Evolutionary conservation across 495 filamentous ascomycete species (phyloP), one percentile per base, ranked within the genome.

Genomic region (Penicillium silybi): DNA sequence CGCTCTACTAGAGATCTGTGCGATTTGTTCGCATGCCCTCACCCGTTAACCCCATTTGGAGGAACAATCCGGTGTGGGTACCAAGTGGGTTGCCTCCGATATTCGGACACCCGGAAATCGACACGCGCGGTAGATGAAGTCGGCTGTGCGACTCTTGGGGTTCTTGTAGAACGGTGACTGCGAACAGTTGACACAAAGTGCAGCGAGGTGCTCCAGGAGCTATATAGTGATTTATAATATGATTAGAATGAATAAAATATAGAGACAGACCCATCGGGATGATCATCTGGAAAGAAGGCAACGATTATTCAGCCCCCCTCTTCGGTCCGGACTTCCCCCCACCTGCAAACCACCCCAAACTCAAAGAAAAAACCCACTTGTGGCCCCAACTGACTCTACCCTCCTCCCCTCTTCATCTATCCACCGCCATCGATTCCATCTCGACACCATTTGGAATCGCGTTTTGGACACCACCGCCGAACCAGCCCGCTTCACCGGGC

Each of bases 271-370:
- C 16, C 26, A 15, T 13, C 6, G 37, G 13, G 23, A 10, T 23
- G 23, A 20, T 43, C 50, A 48, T 23, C 17, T 43, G 37, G 35
- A 51, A 42, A 43, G 50, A 46, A 34, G 25, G 40, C 35, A 3
- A 44, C n/a, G 59, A 56, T 63, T 63, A 63, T 52, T 63, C 57
- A 63, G 53, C 60, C 46, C 20, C 60, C 51, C 50, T 18, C 44
- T n/a, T 16, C 44, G 17, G 9, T 2, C n/a, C n/a, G 44, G 22
- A 32, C 11, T 13, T 37, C 23, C 50, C 58, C 37, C 53, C 56
- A 54, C 56, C 16, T 34, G 25, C 13, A 9, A 23, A 50, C 46
- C 50, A 44, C 46, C 46, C 49, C 46, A 59, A 52, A 48, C 57
- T 56, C 53, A 40, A 56, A 53, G 46, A 42, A 44, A 59, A 59